Evolutionary conservation across 495 filamentous ascomycete genomes (phyloP).

Genomic region (Penicillium maclennaniae): DNA sequence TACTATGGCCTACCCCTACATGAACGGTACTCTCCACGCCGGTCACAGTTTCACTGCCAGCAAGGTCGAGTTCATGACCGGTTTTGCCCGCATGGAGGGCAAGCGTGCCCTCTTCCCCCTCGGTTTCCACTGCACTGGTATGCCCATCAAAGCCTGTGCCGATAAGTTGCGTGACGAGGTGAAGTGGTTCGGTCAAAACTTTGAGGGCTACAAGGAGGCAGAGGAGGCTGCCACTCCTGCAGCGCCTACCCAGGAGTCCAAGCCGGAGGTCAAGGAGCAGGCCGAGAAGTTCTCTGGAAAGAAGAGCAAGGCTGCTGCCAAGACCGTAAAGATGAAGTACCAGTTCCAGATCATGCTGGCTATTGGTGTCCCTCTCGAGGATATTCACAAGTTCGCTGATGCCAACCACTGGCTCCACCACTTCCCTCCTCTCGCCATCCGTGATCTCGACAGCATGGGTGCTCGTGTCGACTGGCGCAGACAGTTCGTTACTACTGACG

Average conservation of each 20-base stretch:
- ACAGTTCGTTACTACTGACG: constrained; percentile 90
- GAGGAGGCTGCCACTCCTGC: constrained; percentile 43
- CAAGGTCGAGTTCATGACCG: constrained; percentile 87
- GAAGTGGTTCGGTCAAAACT: constrained; percentile 81
- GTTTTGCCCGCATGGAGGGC: constrained; percentile 84
- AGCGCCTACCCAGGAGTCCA: constrained; percentile 48
- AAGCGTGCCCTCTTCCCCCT: constrained; percentile 81
- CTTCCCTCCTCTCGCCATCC: constrained; percentile 79
- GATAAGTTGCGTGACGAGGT: constrained; percentile 91
- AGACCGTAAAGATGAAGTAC: constrained; percentile 85
- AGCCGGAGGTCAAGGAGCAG: constrained; percentile 65
- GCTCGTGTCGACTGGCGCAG: constrained; percentile 88
- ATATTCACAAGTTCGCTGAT: constrained; percentile 91
- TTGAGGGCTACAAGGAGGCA: constrained; percentile 68
- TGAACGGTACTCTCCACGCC: constrained; percentile 91
- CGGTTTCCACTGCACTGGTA: constrained; percentile 94
- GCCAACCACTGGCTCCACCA: constrained; percentile 81
- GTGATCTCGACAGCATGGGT: constrained; percentile 79
- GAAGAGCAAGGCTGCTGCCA: constrained; percentile 91
- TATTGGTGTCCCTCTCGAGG: constrained; percentile 73
- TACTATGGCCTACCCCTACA: constrained; percentile 93
- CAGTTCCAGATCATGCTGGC: constrained; percentile 89
- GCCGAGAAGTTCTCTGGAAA: constrained; percentile 87
- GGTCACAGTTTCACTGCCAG: constrained; percentile 86
- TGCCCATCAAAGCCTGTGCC: constrained; percentile 96